Evolutionary conservation across 768 basidiomycete genomes (phyloP), one percentile per base, ranked within the genome.

Genomic region (Dictyophora rubrovolvata): DNA sequence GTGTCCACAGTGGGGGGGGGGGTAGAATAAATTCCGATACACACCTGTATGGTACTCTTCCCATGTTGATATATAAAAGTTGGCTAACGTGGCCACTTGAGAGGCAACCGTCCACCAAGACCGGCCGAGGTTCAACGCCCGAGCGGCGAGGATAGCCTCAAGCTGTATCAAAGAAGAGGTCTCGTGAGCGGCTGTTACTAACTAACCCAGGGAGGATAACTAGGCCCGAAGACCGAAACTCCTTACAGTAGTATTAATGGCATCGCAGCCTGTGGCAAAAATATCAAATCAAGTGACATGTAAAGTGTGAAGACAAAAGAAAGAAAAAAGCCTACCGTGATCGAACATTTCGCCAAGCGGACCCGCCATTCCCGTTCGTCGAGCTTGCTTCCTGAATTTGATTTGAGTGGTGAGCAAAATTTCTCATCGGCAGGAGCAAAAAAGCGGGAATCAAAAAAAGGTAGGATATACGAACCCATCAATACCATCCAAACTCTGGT

Each of bases 261-360:
- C 93, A 68, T 95, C 93, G 67, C 89, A 93, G 4, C 89, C 88
- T 90, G 49, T 14, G 34, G 18, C 5, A 51, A 21, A 64, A 50
- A 49, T 10, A 34, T 55, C 22, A 6, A 6, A 54, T 23, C 34
- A 16, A 53, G 14, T 28, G 48, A 55, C 54, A 48, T 49, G 20
- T 28, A 28, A 22, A 22, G 28, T 28, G 28, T n/a, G n/a, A 28
- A 50, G 49, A 50, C 7, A 50, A 20, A 52, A 23, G 56, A n/a
- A 16, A 34, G 36, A 28, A 16, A 21, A 49, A 46, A 42, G 65
- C 76, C 53, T 64, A 86, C 93, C 95, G 71, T 98, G 96, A 68
- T 99, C 96, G 70, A 99, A 99, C 85, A 98, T 86, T 70, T 99
- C 90, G 17, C 96, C 96, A 34, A 98, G 74, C 22, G 95, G 95